Evolutionary conservation across 176 grass and related monocot species (phyloP).

Genomic region (Pontederia crassipes): DNA sequence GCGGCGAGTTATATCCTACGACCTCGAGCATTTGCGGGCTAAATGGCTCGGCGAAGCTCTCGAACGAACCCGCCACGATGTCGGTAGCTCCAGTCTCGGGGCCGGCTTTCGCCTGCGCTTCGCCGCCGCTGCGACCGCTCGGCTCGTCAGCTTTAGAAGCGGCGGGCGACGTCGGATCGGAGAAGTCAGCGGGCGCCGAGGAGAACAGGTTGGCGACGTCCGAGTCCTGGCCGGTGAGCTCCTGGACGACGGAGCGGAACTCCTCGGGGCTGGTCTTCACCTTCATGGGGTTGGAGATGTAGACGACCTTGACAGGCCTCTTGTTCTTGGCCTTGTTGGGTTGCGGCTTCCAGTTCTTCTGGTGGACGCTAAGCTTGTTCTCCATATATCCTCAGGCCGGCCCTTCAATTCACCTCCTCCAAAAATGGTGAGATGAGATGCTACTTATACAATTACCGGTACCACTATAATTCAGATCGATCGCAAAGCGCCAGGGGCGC

Average conservation of each 20-base stretch:
- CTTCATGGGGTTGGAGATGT: slow-evolving; percentile 80
- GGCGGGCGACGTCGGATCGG: not conserved
- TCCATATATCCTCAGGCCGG: not conserved
- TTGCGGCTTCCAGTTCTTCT: slow-evolving; percentile 13
- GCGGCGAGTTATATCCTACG: too few relatives aligned
- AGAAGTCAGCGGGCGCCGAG: not conserved
- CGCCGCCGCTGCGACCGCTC: too few relatives aligned
- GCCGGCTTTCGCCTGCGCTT: too few relatives aligned
- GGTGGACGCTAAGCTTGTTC: slow-evolving; percentile 22
- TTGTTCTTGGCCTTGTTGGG: slow-evolving; percentile 3
- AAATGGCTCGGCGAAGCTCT: too few relatives aligned
- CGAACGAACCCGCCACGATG: too few relatives aligned
- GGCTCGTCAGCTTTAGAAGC: not conserved
- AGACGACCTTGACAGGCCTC: slow-evolving; percentile 56
- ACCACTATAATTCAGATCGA: too few relatives aligned
- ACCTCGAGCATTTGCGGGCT: too few relatives aligned
- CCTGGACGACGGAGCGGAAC: slow-evolving; percentile 70
- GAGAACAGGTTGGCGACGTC: slow-evolving; percentile 48
- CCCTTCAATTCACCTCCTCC: too few relatives aligned
- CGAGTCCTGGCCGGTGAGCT: slow-evolving; percentile 59
- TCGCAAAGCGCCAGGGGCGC: too few relatives aligned
- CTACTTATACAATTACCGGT: too few relatives aligned
- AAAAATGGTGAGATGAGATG: too few relatives aligned
- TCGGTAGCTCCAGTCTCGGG: too few relatives aligned
- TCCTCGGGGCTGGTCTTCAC: slow-evolving; percentile 57